Conservation (phyloP, 306 rosid species). For the Cucurbita pepo region DNA sequence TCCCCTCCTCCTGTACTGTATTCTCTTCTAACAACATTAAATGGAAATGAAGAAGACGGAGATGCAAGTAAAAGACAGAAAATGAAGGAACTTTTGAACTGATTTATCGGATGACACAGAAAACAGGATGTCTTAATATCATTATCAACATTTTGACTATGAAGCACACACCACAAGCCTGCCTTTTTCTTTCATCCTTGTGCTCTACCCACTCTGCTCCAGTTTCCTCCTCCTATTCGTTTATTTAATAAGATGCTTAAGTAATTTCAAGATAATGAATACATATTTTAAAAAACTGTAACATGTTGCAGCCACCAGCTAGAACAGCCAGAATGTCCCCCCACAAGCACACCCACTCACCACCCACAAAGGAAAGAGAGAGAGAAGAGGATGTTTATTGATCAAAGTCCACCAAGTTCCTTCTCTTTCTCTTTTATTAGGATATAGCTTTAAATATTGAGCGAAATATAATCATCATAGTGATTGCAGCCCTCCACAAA, state of each 20-base stretch:
- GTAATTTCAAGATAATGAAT: neutral
- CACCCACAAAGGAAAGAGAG: neutral
- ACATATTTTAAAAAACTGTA: neutral
- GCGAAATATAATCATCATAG: neutral
- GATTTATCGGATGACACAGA: neutral
- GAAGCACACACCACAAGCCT: neutral
- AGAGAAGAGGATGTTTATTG: neutral
- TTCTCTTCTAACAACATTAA: neutral
- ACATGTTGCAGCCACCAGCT: constrained; percentile 3
- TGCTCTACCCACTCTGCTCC: neutral
- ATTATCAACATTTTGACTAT: neutral
- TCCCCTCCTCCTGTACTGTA: neutral
- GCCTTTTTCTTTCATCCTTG: neutral
- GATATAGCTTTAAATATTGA: neutral
- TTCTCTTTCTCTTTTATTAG: neutral
- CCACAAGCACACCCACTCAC: neutral
- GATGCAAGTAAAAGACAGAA: neutral
- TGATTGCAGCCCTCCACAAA: neutral
- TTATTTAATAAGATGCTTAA: neutral
- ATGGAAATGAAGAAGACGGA: neutral
- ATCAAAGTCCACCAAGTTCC: neutral
- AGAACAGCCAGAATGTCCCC: neutral
- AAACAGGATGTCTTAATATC: neutral
- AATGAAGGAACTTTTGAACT: neutral
- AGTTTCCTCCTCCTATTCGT: neutral